Evolutionary conservation across 2,329 filamentous ascomycete genomes (phyloP), one percentile per base, ranked within the genome.

Genomic region (Dryadomyces sulphureus): DNA sequence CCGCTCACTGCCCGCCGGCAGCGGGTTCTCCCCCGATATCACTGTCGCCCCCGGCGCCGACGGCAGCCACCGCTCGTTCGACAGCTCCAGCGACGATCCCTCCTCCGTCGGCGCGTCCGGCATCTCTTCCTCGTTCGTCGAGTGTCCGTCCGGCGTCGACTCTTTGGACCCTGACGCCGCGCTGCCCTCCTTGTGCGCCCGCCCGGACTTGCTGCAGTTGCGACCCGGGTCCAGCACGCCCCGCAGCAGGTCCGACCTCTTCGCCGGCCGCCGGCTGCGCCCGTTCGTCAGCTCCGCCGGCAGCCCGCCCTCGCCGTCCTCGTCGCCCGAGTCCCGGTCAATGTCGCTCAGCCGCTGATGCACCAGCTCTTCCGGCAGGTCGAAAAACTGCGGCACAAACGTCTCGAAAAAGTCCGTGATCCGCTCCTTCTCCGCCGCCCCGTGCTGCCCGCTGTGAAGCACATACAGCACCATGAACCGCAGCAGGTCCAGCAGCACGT

Each of bases 141-240:
- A 89, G n/a, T 70, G 77, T 20, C 81, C 76, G 56, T 93, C 89
- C 0, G 92, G 90, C 0, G 89, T 94, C 1, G 84, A 88, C 55
- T 92, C 88, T 56, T 93, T 87, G 65, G 86, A 94, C 14, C 75
- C 80, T 21, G 83, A 81, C 2, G 77, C 77, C n/a, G 77, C 69
- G 54, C 83, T 90, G 50, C 82, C 84, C 52, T 92, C 85, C 56
- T 92, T 89, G 45, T 87, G 81, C 12, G 43, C 19, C 24, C n/a
- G n/a, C 19, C 22, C 11, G 21, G 75, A 71, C 53, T 76, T 75
- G 32, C 44, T 11, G 49, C 83, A 81, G 54, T 81, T 82, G 50
- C 84, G 79, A 35, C 73, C 71, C 19, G 74, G 84, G 56, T 94
- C 88, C 30, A 98, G 76, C 38, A 94, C 86, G 49, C 87, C 85